Percentiles rank a stretch among this genome's conserved stretches.
Evolutionary conservation across 2,329 filamentous ascomycete genomes (phyloP).

Genomic region (Fusarium sp.): DNA sequence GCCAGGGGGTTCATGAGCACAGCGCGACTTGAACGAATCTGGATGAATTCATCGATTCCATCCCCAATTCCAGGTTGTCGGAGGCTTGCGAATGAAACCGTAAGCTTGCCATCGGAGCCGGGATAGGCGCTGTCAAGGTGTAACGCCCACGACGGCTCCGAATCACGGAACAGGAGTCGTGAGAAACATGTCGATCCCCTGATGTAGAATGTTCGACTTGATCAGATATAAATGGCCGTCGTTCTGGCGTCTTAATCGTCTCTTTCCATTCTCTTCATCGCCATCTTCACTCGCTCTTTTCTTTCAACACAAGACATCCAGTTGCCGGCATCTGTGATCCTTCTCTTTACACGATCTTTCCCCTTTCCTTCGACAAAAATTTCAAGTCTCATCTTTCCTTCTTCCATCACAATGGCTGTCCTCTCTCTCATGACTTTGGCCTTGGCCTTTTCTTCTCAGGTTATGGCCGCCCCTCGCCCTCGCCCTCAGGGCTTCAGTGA

Average conservation of each 20-base stretch:
- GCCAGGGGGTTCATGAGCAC: conserved; percentile 24
- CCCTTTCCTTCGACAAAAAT: conserved; percentile 5
- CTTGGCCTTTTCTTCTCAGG: conserved; percentile 42
- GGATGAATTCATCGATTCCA: conserved; percentile 24
- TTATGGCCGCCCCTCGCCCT: conserved; percentile 35
- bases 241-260: conserved; percentile 12
- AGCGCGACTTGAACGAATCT: background rate
- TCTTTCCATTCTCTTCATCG: conserved; percentile 38
- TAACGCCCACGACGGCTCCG: conserved; percentile 24
- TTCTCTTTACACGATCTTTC: conserved; percentile 38
- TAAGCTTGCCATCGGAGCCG: conserved; percentile 29
- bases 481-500: conserved; percentile 8
- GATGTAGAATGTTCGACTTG: conserved; percentile 4
- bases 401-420: conserved; percentile 41
- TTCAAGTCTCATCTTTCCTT: conserved; percentile 19
- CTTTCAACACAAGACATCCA: conserved; percentile 41
- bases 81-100: conserved; percentile 41
- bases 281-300: conserved; percentile 38
- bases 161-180: conserved; percentile 21
- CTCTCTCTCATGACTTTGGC: conserved; percentile 44
- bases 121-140: conserved; percentile 32
- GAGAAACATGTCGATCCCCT: conserved; percentile 20
- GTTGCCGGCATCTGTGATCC: conserved; percentile 47
- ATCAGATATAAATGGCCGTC: conserved; percentile 36
- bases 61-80: conserved; percentile 28